A percentile compares a stretch with the other conserved stretches of the same genome.
Evolutionary conservation across 257 asterid species (phyloP).

Genomic region (Nicotiana obtusifolia): DNA sequence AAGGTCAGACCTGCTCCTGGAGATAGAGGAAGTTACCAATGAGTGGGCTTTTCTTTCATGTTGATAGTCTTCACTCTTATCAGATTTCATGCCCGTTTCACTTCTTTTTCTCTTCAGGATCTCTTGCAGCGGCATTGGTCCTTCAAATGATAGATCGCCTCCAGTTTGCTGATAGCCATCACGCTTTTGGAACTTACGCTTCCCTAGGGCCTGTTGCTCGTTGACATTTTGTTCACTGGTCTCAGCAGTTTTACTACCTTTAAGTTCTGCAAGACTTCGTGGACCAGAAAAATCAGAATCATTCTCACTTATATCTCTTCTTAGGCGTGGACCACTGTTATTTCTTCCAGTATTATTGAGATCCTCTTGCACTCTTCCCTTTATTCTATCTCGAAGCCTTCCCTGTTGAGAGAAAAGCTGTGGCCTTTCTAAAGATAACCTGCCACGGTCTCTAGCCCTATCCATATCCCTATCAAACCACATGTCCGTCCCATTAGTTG

Average conservation of each 20-base stretch:
- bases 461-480: slow-evolving; percentile 32
- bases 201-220: slow-evolving; percentile 51
- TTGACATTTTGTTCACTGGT: slow-evolving; percentile 25
- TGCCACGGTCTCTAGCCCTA: slow-evolving; percentile 38
- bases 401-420: slow-evolving; percentile 35
- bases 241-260: slow-evolving; percentile 41
- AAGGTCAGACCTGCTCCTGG: slow-evolving; percentile 13
- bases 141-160: slow-evolving; percentile 58
- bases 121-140: slow-evolving; percentile 87
- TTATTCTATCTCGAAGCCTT: slow-evolving; percentile 55
- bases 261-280: slow-evolving; percentile 71
- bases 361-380: slow-evolving; percentile 53
- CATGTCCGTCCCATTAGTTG: slow-evolving; percentile 25
- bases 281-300: slow-evolving; percentile 53
- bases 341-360: slow-evolving; percentile 33
- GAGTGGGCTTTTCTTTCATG: slow-evolving; percentile 16
- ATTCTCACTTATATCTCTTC: slow-evolving; percentile 43
- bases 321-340: slow-evolving; percentile 29
- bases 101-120: slow-evolving; percentile 72
- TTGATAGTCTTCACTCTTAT: slow-evolving; percentile 17
- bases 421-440: slow-evolving; percentile 40
- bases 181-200: slow-evolving; percentile 45
- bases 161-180: slow-evolving; percentile 42
- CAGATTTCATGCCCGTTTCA: slow-evolving; percentile 23
- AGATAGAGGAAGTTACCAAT: background rate